A percentile compares a stretch with the other conserved stretches of the same genome.
These are phyloP conservation scores for Hypoxylon sp. DNA, from an alignment of 2,329 filamentous ascomycete species.

Conservation along the genomic window DNA sequence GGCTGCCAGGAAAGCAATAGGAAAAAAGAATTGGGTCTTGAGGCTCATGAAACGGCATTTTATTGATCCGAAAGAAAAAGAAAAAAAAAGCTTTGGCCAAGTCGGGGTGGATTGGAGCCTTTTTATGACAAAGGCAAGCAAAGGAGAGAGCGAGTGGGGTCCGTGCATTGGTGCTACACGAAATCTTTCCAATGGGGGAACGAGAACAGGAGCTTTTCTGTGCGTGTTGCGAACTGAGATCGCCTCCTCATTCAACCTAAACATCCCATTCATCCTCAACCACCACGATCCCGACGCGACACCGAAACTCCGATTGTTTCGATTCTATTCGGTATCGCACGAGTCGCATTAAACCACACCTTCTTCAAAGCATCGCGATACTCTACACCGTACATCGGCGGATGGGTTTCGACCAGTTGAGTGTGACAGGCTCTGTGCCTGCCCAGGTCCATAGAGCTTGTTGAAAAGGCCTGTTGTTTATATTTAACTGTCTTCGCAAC, in stretches of 20 bases:
- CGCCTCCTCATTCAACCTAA: slow-evolving; percentile 38
- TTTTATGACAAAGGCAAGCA: slow-evolving; percentile 7
- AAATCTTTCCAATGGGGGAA: slow-evolving; percentile 50
- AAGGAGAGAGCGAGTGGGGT: slow-evolving; percentile 20
- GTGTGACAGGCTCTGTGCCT: slow-evolving; percentile 64
- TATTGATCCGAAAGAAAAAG: slow-evolving; percentile 30
- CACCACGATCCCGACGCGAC: slow-evolving; percentile 24
- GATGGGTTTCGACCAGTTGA: slow-evolving; percentile 63
- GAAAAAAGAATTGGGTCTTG: not conserved
- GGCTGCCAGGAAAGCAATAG: not conserved
- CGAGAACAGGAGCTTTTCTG: slow-evolving; percentile 38
- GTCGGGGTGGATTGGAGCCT: not conserved
- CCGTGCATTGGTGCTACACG: slow-evolving; percentile 47
- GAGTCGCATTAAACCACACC: slow-evolving; percentile 17
- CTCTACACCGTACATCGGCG: slow-evolving; percentile 54
- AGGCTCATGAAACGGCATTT: slow-evolving; percentile 14
- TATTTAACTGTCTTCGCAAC: slow-evolving; percentile 2
- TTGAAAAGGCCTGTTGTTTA: slow-evolving; percentile 15
- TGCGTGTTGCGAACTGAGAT: slow-evolving; percentile 38
- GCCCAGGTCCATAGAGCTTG: slow-evolving; percentile 57
- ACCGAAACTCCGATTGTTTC: slow-evolving; percentile 9
- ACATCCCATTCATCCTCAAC: slow-evolving; percentile 32
- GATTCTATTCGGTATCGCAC: slow-evolving; percentile 28
- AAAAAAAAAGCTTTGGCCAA: slow-evolving; percentile 17
- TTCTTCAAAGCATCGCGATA: slow-evolving; percentile 10